Evolutionary conservation across 164 flowering plant species (phyloP).

Genomic region (Taxillus chinensis): DNA sequence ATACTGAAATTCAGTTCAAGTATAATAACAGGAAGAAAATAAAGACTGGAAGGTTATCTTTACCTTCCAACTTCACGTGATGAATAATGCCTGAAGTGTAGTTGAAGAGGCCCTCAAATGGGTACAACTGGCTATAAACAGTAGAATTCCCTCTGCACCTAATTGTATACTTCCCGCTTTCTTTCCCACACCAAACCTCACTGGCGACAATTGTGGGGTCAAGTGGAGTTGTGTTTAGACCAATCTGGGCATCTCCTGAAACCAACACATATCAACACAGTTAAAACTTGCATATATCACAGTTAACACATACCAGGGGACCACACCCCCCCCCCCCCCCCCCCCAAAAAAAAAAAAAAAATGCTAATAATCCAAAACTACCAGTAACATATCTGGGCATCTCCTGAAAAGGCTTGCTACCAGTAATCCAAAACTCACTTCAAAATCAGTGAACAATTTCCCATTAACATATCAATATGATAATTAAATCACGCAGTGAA

Average conservation of each 20-base stretch:
- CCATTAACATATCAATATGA: too few relatives aligned
- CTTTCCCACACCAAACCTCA: slow-evolving; percentile 78
- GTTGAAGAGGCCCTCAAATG: slow-evolving; percentile 68
- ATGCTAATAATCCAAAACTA: too few relatives aligned
- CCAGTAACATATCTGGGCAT: too few relatives aligned
- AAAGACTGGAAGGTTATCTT: background rate
- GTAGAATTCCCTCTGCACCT: slow-evolving; percentile 37
- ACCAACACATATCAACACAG: slow-evolving; percentile 5
- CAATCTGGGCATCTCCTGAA: slow-evolving; percentile 68
- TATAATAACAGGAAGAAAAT: background rate
- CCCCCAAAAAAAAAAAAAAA: too few relatives aligned
- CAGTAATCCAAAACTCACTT: too few relatives aligned
- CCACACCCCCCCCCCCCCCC: too few relatives aligned
- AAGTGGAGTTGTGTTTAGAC: slow-evolving; percentile 49
- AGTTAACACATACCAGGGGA: too few relatives aligned
- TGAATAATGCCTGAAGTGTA: slow-evolving; percentile 92
- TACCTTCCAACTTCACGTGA: slow-evolving; percentile 75
- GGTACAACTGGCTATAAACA: slow-evolving; percentile 76
- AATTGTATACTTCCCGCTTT: slow-evolving; percentile 40
- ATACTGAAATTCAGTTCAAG: background rate
- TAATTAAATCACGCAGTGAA: too few relatives aligned
- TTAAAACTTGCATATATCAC: background rate
- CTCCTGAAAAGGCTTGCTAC: background rate
- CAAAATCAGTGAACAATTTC: too few relatives aligned
- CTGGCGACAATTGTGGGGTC: slow-evolving; percentile 72